phyloP scores from a whole-genome alignment of 2,329 filamentous ascomycete genomes.

The Parafenestella ontariensis region DNA sequence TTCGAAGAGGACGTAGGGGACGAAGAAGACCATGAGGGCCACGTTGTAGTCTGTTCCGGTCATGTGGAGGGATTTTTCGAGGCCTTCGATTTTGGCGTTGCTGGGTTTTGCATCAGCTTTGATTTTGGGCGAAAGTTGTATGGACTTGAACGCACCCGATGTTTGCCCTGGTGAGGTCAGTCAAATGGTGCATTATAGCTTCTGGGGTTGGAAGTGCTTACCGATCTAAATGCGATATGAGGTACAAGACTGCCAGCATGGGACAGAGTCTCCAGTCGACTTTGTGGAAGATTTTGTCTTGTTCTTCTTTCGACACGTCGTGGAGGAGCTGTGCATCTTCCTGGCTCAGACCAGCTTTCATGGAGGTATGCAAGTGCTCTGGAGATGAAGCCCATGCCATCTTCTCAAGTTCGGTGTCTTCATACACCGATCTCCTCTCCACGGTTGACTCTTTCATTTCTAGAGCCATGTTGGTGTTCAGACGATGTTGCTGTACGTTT shows the following conservation, averaged over 20 bases:
- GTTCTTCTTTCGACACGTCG: slow-evolving; percentile 25
- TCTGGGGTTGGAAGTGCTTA: neutral
- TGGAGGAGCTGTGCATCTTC: slow-evolving; percentile 39
- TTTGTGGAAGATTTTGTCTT: slow-evolving; percentile 33
- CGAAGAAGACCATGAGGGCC: slow-evolving; percentile 67
- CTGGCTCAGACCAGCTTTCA: slow-evolving; percentile 16
- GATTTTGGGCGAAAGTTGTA: neutral
- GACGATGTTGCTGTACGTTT: neutral
- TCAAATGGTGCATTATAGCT: neutral
- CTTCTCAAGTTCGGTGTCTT: neutral
- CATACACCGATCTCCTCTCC: neutral
- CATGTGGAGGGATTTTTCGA: slow-evolving; percentile 30
- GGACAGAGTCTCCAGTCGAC: slow-evolving; percentile 32
- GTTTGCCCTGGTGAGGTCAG: slow-evolving; percentile 33
- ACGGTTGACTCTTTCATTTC: neutral
- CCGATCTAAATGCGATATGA: slow-evolving; percentile 40
- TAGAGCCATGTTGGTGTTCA: neutral
- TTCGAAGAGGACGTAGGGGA: slow-evolving; percentile 47
- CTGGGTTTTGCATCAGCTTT: neutral
- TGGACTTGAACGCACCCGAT: slow-evolving; percentile 25
- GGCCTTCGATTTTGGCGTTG: slow-evolving; percentile 53
- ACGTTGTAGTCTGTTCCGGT: slow-evolving; percentile 67
- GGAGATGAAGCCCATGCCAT: slow-evolving; percentile 1
- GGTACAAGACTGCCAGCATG: slow-evolving; percentile 33
- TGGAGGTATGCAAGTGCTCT: neutral